Base-by-base conservation (phyloP, 257 asterid genomes). In the Nicotiana noctiflora region DNA sequence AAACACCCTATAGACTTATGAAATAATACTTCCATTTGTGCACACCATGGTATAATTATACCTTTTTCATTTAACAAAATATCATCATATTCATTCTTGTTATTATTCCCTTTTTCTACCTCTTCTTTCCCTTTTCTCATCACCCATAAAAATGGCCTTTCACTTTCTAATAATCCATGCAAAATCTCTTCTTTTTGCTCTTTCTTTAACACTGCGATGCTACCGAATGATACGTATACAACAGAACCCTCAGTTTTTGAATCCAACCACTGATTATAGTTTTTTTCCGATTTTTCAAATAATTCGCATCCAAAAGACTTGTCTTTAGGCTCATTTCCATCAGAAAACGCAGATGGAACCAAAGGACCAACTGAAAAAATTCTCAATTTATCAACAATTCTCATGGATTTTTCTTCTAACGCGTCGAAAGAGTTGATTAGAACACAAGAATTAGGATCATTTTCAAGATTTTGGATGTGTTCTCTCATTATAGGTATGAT, bases 221-320 rank as follows among this genome's bases (percentile, higher is more conserved):
- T 92, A 8, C 97, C 97, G 27, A 90, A 92, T 1, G 97, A 88
- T 4, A 87, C 84, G 52, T 92, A 92, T 14, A 92, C 84, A 1
- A 90, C 93, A 0, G 95, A 89, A 5, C 61, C 31, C 49, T 82
- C 82, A 2, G 64, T 63, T 51, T 75, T 87, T 6, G 87, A 67
- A 15, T 87, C 91, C 40, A 90, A 82, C 94, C 95, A 92, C 12
- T 77, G 62, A 44, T 84, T 57, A 57, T 88, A 89, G 64, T 87
- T 80, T 0, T 85, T 85, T 3, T 80, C 34, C 14, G 37, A 3
- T 2, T 80, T 80, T 5, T 31, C 63, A 70, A 89, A 84, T 81
- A 91, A 15, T 52, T 90, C 93, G 2, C 87, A 85, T 6, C 94
- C 92, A 34, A 85, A 84, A 17, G 88, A 86, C 37, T 61, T 89